Evolutionary conservation across 805 yeast species (phyloP).

Genomic region (Lachancea cidri): DNA sequence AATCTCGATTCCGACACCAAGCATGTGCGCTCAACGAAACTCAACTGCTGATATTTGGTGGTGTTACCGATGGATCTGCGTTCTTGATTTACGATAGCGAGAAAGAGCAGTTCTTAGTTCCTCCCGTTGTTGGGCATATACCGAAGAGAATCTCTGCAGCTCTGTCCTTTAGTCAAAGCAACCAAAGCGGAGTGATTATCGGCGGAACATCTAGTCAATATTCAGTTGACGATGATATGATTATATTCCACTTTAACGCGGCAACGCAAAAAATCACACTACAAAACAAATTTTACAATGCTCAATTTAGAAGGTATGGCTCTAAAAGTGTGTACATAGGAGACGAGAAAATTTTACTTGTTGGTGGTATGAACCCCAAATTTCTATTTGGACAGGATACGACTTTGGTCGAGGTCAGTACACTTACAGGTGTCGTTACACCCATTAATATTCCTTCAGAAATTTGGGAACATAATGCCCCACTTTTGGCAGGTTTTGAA

Average conservation of each 20-base stretch:
- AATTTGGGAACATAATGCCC: constrained; percentile 37
- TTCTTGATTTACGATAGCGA: constrained; percentile 19
- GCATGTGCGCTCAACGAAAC: constrained; percentile 29
- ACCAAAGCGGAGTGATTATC: constrained; percentile 15
- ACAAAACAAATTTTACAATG: constrained; percentile 19
- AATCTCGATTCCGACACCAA: constrained; percentile 48
- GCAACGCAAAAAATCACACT: constrained; percentile 17
- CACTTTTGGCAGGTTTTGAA: constrained; percentile 53
- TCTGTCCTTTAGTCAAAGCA: constrained; percentile 12
- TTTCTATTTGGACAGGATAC: constrained; percentile 32
- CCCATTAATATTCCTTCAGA: constrained; percentile 30
- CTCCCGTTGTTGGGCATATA: constrained; percentile 43
- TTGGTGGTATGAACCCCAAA: constrained; percentile 53
- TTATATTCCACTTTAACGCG: constrained; percentile 27
- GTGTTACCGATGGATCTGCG: constrained; percentile 26
- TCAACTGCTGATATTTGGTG: constrained; percentile 48
- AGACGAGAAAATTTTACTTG: constrained; percentile 37
- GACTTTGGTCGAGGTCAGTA: constrained; percentile 36
- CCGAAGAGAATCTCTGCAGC: constrained; percentile 17
- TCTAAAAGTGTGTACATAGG: constrained; percentile 34
- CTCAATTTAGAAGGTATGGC: constrained; percentile 46
- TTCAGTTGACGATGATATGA: constrained; percentile 28
- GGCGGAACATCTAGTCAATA: constrained; percentile 25
- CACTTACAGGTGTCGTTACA: constrained; percentile 14
- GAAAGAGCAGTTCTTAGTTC: constrained; percentile 15